Evolutionary conservation across 176 grass and related monocot species (phyloP).

Genomic region (Eleusine coracana): DNA sequence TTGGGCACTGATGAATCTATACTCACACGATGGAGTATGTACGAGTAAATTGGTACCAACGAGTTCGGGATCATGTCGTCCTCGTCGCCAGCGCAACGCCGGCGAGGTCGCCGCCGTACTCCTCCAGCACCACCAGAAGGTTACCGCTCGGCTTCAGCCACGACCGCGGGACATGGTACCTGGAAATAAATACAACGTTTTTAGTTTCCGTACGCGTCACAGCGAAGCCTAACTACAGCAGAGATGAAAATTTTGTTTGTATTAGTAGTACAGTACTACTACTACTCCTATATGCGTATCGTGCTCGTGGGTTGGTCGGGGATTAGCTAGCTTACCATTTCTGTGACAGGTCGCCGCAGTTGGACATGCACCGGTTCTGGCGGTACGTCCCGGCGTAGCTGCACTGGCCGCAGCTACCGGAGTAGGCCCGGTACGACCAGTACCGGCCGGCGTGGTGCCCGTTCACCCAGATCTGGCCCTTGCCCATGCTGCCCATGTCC

Average conservation of each 20-base stretch:
- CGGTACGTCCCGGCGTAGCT: slow-evolving; percentile 74
- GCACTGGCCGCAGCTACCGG: slow-evolving; percentile 66
- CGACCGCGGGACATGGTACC: slow-evolving; percentile 84
- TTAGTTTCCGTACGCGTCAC: neutral
- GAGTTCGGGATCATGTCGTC: slow-evolving; percentile 20
- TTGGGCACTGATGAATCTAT: neutral
- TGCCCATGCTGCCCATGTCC: slow-evolving; percentile 96
- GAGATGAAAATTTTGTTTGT: neutral
- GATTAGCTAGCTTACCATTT: slow-evolving; percentile 59
- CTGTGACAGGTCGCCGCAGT: slow-evolving; percentile 77
- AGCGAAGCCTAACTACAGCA: neutral
- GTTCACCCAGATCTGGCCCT: slow-evolving; percentile 95
- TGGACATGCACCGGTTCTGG: slow-evolving; percentile 60
- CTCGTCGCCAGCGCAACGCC: slow-evolving; percentile 58
- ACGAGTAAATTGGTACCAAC: neutral
- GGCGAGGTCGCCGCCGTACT: slow-evolving; percentile 65
- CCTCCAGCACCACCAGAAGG: slow-evolving; percentile 72
- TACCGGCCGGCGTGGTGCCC: slow-evolving; percentile 77
- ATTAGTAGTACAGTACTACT: no score
- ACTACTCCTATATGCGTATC: neutral
- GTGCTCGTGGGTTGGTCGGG: neutral
- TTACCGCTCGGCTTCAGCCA: slow-evolving; percentile 76
- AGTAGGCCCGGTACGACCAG: slow-evolving; percentile 72
- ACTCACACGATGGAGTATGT: neutral
- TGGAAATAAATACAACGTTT: neutral